Evolutionary conservation across 192 early-diverging fungal genomes (phyloP).

Genomic region (Haplosporangium gracile): DNA sequence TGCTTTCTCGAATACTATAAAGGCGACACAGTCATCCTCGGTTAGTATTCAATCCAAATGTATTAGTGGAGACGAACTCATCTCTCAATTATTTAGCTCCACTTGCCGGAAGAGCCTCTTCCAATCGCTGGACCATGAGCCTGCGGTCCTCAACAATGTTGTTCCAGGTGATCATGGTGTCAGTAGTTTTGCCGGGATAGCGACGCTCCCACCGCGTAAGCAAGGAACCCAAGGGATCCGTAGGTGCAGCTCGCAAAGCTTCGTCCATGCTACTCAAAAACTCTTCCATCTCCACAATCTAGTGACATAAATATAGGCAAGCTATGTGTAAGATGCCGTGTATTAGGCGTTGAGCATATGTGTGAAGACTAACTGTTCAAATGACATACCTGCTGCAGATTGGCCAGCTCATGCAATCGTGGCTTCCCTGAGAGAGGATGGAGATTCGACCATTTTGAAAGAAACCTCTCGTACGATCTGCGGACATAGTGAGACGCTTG

Average conservation of each 20-base stretch:
- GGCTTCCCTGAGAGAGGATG: conserved; percentile 63
- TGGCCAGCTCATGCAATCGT: conserved; percentile 53
- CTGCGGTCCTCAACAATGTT: conserved; percentile 67
- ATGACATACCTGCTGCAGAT: conserved; percentile 57
- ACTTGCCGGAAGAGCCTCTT: conserved; percentile 30
- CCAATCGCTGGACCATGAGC: conserved; percentile 60
- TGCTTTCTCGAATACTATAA: conserved; percentile 36
- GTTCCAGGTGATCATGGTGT: conserved; percentile 72
- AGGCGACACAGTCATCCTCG: not conserved
- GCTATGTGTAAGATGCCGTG: not conserved
- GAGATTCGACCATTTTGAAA: conserved; percentile 60
- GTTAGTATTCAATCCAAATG: not conserved
- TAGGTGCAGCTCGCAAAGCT: conserved; percentile 14
- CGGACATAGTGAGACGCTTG: conserved; percentile 60
- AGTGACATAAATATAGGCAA: not conserved
- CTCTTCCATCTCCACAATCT: conserved; percentile 71
- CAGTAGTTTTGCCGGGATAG: conserved; percentile 61
- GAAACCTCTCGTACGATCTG: conserved; percentile 59
- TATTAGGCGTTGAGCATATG: no score
- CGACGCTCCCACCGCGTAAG: conserved; percentile 51
- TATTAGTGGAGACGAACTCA: no score
- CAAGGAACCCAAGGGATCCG: conserved; percentile 27
- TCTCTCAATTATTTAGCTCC: not conserved
- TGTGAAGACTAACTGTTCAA: not conserved
- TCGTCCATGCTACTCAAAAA: conserved; percentile 50